Evolutionary conservation across 441 rosid species (phyloP), one percentile per base, ranked within the genome.

Genomic region (Gossypium trilobum): DNA sequence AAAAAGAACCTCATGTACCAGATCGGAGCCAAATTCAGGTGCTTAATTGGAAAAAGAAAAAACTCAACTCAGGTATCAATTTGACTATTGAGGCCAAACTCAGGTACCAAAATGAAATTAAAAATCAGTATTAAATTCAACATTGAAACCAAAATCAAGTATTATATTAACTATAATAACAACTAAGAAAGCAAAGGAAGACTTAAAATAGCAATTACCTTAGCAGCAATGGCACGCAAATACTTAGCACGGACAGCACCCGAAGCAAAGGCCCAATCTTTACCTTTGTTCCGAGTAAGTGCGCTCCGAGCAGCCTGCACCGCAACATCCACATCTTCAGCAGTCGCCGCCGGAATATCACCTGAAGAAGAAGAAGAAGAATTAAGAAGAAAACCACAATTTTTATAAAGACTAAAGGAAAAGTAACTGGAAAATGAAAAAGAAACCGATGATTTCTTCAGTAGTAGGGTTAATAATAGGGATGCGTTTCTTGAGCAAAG

Each of bases 151-250:
- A 29, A 29, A 29, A 29, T 29, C 33, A 29, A 29, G 33, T 29
- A 29, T 1, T 29, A 29, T 29, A 29, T 29, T 29, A 29, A 29
- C 33, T 29, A 29, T 4, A 29, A 29, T 39, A 64, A 20, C 4
- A 33, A 10, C 8, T 36, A 36, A 36, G 8, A 10, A 10, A 16
- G 0, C 11, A 19, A 63, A 63, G 14, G 14, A 39, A 17, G 51
- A 9, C 14, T 17, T 17, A 19, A 62, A 63, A 11, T 19, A 20
- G 69, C 9, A 65, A 22, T 65, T 44, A 44, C 55, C 70, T 65
- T 95, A 10, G 97, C 89, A 78, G 99, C 96, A 87, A 95, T 92
- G 72, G 95, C 96, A 6, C 96, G 97, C 81, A 95, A 78, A 78
- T 87, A 89, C 89, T 80, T 92, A 59, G 98, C 99, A 63, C 99